Conservation (phyloP, 2,329 filamentous ascomycete genomes). For the Pseudogymnoascus sp. region DNA sequence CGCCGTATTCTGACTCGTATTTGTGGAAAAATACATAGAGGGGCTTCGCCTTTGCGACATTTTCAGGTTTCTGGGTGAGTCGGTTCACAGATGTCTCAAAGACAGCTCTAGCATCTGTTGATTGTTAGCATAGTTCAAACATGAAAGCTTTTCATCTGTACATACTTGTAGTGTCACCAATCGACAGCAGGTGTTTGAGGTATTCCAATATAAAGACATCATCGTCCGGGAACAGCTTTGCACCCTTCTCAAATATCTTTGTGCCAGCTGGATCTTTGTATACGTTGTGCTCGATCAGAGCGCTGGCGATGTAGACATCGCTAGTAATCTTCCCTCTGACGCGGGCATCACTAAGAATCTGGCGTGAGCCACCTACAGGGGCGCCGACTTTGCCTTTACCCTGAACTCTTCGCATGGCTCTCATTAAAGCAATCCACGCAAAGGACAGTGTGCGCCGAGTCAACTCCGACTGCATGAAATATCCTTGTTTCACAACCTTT, state of each 20-base stretch:
- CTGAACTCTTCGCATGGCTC: constrained; percentile 88
- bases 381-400: constrained; percentile 58
- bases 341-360: constrained; percentile 83
- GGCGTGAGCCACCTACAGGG: constrained; percentile 58
- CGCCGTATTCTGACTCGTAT: constrained; percentile 90
- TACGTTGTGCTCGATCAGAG: constrained; percentile 87
- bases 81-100: constrained; percentile 91
- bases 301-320: constrained; percentile 90
- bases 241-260: constrained; percentile 92
- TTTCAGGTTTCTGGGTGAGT: constrained; percentile 69
- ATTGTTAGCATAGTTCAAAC: constrained; percentile 17
- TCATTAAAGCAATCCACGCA: constrained; percentile 90
- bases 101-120: constrained; percentile 78
- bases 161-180: constrained; percentile 89
- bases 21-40: constrained; percentile 90
- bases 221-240: constrained; percentile 88
- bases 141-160: constrained; percentile 16
- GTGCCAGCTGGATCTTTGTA: constrained; percentile 90
- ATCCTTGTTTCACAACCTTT: constrained; percentile 56
- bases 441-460: constrained; percentile 83
- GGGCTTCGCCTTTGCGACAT: constrained; percentile 67
- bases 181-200: constrained; percentile 85
- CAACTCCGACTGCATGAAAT: constrained; percentile 64
- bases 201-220: constrained; percentile 93
- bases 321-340: constrained; percentile 82